Percentiles rank a stretch among this genome's conserved stretches.
These are phyloP conservation scores for Fennellomyces sp. DNA, from an alignment of 371 early-diverging fungal genomes.

Conservation along the genomic window DNA sequence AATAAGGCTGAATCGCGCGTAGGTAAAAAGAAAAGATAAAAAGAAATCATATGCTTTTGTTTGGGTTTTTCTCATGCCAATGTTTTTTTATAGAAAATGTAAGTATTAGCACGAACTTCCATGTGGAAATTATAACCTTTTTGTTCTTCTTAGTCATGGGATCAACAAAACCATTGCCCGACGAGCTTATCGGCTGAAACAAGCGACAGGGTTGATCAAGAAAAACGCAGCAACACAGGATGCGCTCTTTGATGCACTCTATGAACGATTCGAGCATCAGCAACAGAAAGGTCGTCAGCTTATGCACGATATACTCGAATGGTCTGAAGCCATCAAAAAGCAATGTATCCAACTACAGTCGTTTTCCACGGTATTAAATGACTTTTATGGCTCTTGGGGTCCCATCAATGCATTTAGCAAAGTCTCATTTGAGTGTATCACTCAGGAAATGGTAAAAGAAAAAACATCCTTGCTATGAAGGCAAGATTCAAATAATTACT, in stretches of 20 bases:
- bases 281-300: slow-evolving; percentile 39
- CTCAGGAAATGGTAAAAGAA: slow-evolving; percentile 17
- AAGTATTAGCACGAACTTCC: neutral
- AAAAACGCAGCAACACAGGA: slow-evolving; percentile 34
- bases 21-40: slow-evolving; percentile 9
- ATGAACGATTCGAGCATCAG: slow-evolving; percentile 55
- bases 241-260: slow-evolving; percentile 51
- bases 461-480: neutral
- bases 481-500: neutral
- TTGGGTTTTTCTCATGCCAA: neutral
- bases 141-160: slow-evolving; percentile 50
- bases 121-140: no score
- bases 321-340: slow-evolving; percentile 47
- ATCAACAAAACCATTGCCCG: slow-evolving; percentile 71
- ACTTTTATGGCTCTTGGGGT: slow-evolving; percentile 43
- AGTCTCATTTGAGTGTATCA: slow-evolving; percentile 6
- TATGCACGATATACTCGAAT: slow-evolving; percentile 33
- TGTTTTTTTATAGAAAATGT: neutral
- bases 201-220: slow-evolving; percentile 18
- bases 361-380: slow-evolving; percentile 49
- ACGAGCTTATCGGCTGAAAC: slow-evolving; percentile 64
- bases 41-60: slow-evolving; percentile 18
- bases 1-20: slow-evolving; percentile 10
- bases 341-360: slow-evolving; percentile 51
- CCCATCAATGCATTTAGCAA: slow-evolving; percentile 9